Evolutionary conservation across 352 stramenopile species (phyloP), one percentile per base, ranked within the genome.

Genomic region (Hyphochytrium catenoides): DNA sequence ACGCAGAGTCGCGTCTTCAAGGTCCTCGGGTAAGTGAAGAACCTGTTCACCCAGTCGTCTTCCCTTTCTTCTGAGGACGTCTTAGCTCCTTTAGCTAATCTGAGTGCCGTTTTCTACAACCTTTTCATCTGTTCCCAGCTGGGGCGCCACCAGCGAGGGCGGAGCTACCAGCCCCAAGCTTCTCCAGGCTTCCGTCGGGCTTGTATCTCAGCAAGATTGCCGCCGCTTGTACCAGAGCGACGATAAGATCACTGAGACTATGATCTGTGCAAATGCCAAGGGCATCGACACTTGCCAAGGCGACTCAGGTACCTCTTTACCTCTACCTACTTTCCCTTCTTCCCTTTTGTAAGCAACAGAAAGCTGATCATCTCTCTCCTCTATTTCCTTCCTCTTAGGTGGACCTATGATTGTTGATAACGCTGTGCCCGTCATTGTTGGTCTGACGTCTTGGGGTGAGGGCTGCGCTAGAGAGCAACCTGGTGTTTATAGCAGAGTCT

Each of bases 231-330:
- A 55, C 2, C 29, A 51, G 4, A 43, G 50, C 16, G 31, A 12
- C 2, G 26, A 9, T 23, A 23, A 14, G 3, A 43, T 61, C 21
- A 49, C 55, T 16, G 23, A 41, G 5, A 57, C 52, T 6, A 73
- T 70, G 52, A 23, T 77, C n/a, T 77, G 64, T 21, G 61, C 64
- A 2, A 24, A 39, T 16, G 15, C 26, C 3, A 39, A 39, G 3
- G 50, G 56, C 32, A 54, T 52, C 36, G 56, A 75, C 43, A 63
- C 58, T 35, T 77, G 64, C 44, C 51, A 73, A 30, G 59, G 59
- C 8, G 60, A 75, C 41, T 74, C 48, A 1, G 56, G n/a, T n/a
- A n/a, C n/a, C n/a, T n/a, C n/a, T n/a, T n/a, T n/a, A n/a, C n/a
- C n/a, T n/a, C n/a, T n/a, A n/a, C n/a, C n/a, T n/a, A n/a, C n/a